phyloP scores from a whole-genome alignment of 2,329 filamentous ascomycete genomes.

The Exophiala phaeomuriformis region DNA sequence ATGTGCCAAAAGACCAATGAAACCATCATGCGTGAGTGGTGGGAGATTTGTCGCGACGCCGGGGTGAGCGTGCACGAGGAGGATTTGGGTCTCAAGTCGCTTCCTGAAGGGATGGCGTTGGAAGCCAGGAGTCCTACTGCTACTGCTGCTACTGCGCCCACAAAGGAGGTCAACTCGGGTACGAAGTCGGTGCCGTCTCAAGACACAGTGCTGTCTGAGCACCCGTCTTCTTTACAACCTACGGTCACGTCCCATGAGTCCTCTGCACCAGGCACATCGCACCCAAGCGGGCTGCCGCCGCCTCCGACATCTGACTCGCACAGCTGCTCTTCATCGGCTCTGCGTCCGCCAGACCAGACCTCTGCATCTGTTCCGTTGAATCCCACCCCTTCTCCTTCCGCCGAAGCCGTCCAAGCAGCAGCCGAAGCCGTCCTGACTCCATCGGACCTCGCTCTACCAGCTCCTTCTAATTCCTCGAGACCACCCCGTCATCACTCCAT shows the following conservation, averaged over 20 bases:
- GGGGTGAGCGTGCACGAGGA: conserved; percentile 37
- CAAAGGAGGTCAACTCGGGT: background rate
- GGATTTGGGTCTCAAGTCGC: conserved; percentile 35
- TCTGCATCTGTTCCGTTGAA: conserved; percentile 8
- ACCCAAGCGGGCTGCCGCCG: background rate
- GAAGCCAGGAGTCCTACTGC: conserved; percentile 57
- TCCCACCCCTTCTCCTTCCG: conserved; percentile 19
- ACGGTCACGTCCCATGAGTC: background rate
- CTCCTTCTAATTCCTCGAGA: conserved; percentile 6
- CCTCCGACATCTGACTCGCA: background rate
- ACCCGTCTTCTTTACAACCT: background rate
- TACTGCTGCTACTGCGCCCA: background rate
- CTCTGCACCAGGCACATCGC: background rate
- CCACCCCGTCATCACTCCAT: conserved; percentile 39
- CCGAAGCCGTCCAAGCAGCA: conserved; percentile 18
- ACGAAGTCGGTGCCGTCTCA: no score
- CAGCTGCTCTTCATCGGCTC: background rate
- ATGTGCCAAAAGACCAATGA: conserved; percentile 64
- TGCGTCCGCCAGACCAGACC: conserved; percentile 34
- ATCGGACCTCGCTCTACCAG: conserved; percentile 13
- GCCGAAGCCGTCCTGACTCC: conserved; percentile 18
- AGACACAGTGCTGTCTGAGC: no score
- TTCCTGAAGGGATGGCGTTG: conserved; percentile 54
- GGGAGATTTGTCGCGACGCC: conserved; percentile 48
- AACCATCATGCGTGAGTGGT: conserved; percentile 66